These are phyloP conservation scores for Hemileccinum impolitum DNA, from an alignment of 768 basidiomycete genomes.

Conservation along the genomic window DNA sequence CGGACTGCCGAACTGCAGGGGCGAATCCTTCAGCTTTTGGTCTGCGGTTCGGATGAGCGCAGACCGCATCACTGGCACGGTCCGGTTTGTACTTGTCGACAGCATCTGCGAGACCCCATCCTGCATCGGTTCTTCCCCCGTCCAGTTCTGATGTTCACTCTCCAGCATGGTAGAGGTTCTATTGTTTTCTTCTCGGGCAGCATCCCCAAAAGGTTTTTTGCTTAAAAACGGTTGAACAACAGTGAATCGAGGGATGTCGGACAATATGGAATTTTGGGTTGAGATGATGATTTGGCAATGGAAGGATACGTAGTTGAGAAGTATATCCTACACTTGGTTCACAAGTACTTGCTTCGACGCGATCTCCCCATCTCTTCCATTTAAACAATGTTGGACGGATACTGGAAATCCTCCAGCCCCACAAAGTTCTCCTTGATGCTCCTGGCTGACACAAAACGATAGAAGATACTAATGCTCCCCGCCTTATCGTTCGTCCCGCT, in stretches of 20 bases:
- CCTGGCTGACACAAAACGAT: constrained; percentile 81
- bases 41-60: constrained; percentile 60
- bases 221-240: too few species aligned
- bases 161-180: constrained; percentile 22
- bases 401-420: constrained; percentile 70
- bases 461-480: constrained; percentile 74
- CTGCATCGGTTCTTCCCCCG: constrained; percentile 66
- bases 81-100: too few species aligned
- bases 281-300: too few species aligned
- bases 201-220: constrained; percentile 65
- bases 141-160: constrained; percentile 65
- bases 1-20: constrained; percentile 33
- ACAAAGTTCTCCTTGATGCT: constrained; percentile 98
- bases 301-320: not conserved
- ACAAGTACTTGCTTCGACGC: not conserved
- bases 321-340: not conserved
- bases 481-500: constrained; percentile 99
- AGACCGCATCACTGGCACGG: too few species aligned
- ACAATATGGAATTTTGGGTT: not conserved
- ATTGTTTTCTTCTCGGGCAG: constrained; percentile 49
- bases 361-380: not conserved
- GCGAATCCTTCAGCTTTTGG: constrained; percentile 55
- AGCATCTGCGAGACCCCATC: constrained; percentile 81
- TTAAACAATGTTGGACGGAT: constrained; percentile 84
- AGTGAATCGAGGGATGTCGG: not conserved